Percentiles rank a stretch among this genome's conserved stretches.
These are phyloP conservation scores for Spencermartinsiella europaea DNA, from an alignment of 805 yeast species.

Conservation along the genomic window DNA sequence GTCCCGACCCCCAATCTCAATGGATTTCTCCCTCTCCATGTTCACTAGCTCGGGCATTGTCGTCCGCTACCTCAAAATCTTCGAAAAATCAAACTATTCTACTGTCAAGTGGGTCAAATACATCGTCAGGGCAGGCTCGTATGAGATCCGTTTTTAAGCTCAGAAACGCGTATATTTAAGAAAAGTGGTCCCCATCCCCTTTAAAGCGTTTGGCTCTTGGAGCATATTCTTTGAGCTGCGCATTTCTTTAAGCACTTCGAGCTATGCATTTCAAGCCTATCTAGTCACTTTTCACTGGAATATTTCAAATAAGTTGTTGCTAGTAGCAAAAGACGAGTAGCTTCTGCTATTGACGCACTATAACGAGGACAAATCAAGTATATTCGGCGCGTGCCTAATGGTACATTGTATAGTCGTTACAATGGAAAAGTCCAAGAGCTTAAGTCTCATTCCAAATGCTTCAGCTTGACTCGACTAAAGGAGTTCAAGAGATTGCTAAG, in stretches of 20 bases:
- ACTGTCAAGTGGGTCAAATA: conserved; percentile 89
- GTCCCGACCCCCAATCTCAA: conserved; percentile 71
- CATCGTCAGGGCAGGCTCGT: conserved; percentile 67
- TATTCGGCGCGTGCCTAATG: too few relatives aligned
- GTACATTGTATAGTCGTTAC: too few relatives aligned
- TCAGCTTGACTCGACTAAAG: too few relatives aligned
- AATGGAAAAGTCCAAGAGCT: too few relatives aligned
- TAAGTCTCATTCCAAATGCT: too few relatives aligned
- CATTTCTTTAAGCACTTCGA: background rate
- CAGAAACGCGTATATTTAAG: too few relatives aligned
- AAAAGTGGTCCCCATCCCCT: background rate
- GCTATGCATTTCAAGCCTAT: background rate
- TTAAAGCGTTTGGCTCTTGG: background rate
- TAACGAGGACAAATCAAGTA: too few relatives aligned
- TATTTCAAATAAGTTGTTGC: too few relatives aligned
- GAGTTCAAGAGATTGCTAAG: too few relatives aligned
- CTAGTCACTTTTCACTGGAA: too few relatives aligned
- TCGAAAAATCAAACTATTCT: conserved; percentile 53
- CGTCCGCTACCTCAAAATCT: conserved; percentile 66
- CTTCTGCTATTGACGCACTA: too few relatives aligned
- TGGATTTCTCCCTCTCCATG: conserved; percentile 66
- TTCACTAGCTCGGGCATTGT: conserved; percentile 71
- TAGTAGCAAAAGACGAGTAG: too few relatives aligned
- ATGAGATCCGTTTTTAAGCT: conserved; percentile 68
- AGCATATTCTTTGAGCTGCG: background rate